Percentiles rank a stretch among this genome's conserved stretches.
Conservation (phyloP, 2,329 filamentous ascomycete species). For the Diaporthe ilicicola region DNA sequence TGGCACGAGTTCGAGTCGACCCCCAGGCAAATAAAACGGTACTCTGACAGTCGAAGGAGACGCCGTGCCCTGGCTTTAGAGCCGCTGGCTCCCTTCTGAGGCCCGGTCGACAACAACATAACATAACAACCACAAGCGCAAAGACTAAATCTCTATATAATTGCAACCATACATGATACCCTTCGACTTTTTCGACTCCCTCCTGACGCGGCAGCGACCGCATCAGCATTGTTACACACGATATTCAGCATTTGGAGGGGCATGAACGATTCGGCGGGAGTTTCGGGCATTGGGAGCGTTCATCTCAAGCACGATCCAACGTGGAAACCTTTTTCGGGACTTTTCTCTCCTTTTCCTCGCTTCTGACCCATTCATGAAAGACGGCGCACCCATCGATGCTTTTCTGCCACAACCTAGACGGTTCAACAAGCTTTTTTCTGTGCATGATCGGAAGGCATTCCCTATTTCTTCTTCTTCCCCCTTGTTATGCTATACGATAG, state of each 20-base stretch:
- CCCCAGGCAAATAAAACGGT: slow-evolving; percentile 25
- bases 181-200: slow-evolving; percentile 1
- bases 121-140: not conserved
- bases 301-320: slow-evolving; percentile 11
- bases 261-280: slow-evolving; percentile 27
- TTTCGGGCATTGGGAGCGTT: slow-evolving; percentile 31
- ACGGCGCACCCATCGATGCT: not conserved
- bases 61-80: slow-evolving; percentile 34
- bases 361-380: not conserved
- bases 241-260: slow-evolving; percentile 18
- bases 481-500: not conserved
- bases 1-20: slow-evolving; percentile 39
- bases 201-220: not conserved
- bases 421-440: not conserved
- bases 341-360: not conserved
- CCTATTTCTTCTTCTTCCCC: not conserved
- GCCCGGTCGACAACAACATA: not conserved
- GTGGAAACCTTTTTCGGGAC: not conserved
- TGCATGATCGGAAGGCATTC: slow-evolving; percentile 20
- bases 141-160: slow-evolving; percentile 27
- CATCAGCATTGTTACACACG: slow-evolving; percentile 7
- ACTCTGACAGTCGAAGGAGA: slow-evolving; percentile 33
- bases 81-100: slow-evolving; percentile 40
- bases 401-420: slow-evolving; percentile 13
- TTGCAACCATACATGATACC: slow-evolving; percentile 32